phyloP scores from a whole-genome alignment of 1,284 basidiomycete species.

The Apiotrichum akiyoshidainum region DNA sequence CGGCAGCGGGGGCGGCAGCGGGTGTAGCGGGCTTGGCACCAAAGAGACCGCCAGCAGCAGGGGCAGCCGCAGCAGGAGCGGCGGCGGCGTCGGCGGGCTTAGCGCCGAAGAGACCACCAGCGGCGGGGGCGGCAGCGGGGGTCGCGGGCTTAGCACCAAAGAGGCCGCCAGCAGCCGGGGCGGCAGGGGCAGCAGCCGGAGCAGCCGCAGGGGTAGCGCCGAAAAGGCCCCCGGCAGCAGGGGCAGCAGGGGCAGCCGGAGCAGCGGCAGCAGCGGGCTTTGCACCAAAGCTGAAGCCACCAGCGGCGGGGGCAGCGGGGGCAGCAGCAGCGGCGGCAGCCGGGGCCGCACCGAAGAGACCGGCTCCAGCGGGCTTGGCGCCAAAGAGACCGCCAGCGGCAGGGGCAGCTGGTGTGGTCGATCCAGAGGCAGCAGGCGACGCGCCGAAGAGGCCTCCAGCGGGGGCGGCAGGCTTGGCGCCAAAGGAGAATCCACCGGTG shows the following conservation, averaged over 20 bases:
- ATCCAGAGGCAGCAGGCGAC: background rate
- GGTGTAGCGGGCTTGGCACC: slow-evolving; percentile 24
- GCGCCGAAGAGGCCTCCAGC: slow-evolving; percentile 10
- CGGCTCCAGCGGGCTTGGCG: slow-evolving; percentile 22
- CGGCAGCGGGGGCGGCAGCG: slow-evolving; percentile 21
- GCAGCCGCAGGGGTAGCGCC: slow-evolving; percentile 13
- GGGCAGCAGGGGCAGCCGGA: slow-evolving; percentile 6
- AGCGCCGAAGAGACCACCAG: background rate
- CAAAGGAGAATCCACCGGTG: background rate
- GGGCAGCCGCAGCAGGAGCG: slow-evolving; percentile 28
- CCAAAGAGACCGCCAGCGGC: slow-evolving; percentile 15
- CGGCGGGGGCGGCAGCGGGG: slow-evolving; percentile 21
- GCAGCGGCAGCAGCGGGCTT: no score
- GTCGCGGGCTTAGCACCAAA: slow-evolving; percentile 22
- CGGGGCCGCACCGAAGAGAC: slow-evolving; percentile 32
- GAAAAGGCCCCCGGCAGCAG: slow-evolving; percentile 10
- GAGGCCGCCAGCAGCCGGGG: slow-evolving; percentile 28
- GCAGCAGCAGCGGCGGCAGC: slow-evolving; percentile 3
- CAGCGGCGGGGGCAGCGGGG: no score
- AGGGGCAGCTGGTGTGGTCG: background rate
- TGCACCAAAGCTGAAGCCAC: no score
- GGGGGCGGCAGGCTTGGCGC: background rate
- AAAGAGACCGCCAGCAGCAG: slow-evolving; percentile 28
- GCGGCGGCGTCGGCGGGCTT: no score
- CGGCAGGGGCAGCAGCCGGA: slow-evolving; percentile 4